Percentiles rank a stretch among this genome's conserved stretches.
Evolutionary conservation across 2,329 filamentous ascomycete genomes (phyloP).

Genomic region (Clarireedia sp.): DNA sequence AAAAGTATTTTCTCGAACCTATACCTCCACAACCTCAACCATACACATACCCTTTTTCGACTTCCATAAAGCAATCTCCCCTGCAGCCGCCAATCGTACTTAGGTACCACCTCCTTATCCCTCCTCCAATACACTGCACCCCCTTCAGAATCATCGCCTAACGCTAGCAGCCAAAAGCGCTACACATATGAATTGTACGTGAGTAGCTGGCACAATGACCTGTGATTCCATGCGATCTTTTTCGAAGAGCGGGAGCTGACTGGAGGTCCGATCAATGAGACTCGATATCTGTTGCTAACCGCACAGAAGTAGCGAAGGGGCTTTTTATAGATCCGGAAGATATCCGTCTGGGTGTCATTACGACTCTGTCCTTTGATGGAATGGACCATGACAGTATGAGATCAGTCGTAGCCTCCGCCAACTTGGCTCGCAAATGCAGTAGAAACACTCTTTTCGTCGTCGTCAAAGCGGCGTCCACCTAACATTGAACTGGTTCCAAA

Average conservation of each 20-base stretch:
- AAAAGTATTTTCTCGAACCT: not conserved
- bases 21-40: not conserved
- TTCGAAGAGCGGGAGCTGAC: too few relatives aligned
- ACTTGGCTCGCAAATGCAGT: slow-evolving; percentile 96
- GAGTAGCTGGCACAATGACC: too few relatives aligned
- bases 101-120: slow-evolving; percentile 6
- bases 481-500: slow-evolving; percentile 51
- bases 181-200: not conserved
- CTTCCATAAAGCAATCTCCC: slow-evolving; percentile 3
- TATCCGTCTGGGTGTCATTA: slow-evolving; percentile 5
- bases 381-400: slow-evolving; percentile 8
- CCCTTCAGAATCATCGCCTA: not conserved
- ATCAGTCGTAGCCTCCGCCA: slow-evolving; percentile 41
- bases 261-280: slow-evolving; percentile 10
- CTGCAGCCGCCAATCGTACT: slow-evolving; percentile 4
- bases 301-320: slow-evolving; percentile 6
- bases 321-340: slow-evolving; percentile 9
- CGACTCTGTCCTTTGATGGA: not conserved
- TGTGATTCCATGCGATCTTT: too few relatives aligned
- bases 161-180: slow-evolving; percentile 2
- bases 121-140: not conserved
- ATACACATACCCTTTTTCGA: not conserved
- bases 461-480: slow-evolving; percentile 52
- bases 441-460: slow-evolving; percentile 92
- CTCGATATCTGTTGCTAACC: slow-evolving; percentile 7